Conservation (phyloP, 1,284 basidiomycete species). For the Ceratobasidium sp. region DNA sequence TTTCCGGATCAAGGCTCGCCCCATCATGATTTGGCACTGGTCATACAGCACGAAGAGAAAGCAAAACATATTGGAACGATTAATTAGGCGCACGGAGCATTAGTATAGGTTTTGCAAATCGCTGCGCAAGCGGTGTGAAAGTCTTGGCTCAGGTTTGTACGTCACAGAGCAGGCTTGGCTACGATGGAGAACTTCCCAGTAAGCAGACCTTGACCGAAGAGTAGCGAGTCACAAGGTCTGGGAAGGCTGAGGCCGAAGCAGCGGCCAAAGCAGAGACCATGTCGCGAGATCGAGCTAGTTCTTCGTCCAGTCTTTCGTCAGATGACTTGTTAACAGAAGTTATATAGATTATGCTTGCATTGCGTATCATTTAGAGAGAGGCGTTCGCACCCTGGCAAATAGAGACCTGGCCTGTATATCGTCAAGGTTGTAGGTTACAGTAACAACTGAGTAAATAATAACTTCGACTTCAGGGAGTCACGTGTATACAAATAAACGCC, state of each 20-base stretch:
- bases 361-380: no score
- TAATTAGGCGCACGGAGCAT: background rate
- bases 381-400: background rate
- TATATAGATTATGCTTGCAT: no score
- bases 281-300: background rate
- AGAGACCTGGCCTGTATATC: no score
- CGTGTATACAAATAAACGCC: background rate
- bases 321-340: no score
- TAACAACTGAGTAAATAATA: no score
- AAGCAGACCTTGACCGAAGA: background rate
- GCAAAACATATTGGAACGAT: background rate
- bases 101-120: background rate
- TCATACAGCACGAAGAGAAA: background rate
- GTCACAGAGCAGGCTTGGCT: background rate
- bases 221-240: background rate
- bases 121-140: background rate
- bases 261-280: no score
- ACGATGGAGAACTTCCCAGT: background rate
- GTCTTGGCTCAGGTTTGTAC: background rate
- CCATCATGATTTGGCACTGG: conserved; percentile 1
- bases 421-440: no score
- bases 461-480: background rate
- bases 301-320: background rate
- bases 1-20: conserved; percentile 24
- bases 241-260: background rate